phyloP scores from a whole-genome alignment of 2,329 filamentous ascomycete species.

The Scedosporium boydii region DNA sequence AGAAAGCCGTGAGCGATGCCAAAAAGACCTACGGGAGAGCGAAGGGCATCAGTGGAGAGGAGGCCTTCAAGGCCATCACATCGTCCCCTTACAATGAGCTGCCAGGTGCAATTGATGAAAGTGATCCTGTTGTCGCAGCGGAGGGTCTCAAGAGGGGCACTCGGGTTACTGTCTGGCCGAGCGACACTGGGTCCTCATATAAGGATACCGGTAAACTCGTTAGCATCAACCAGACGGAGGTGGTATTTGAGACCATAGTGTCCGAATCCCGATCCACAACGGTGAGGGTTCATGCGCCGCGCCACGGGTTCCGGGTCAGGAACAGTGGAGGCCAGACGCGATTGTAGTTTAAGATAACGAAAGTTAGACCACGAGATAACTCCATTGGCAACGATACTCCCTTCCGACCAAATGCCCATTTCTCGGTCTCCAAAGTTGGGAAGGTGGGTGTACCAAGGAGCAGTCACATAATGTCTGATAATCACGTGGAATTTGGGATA shows the following conservation, averaged over 20 bases:
- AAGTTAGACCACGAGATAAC: background rate
- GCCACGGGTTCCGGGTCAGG: slow-evolving; percentile 45
- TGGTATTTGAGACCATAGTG: slow-evolving; percentile 44
- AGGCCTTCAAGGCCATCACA: slow-evolving; percentile 40
- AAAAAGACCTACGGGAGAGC: slow-evolving; percentile 25
- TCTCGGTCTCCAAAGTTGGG: background rate
- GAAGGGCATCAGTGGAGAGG: slow-evolving; percentile 37
- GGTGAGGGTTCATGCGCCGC: slow-evolving; percentile 51
- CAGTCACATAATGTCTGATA: background rate
- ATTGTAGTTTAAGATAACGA: background rate
- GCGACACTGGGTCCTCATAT: slow-evolving; percentile 50
- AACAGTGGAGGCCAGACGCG: slow-evolving; percentile 13
- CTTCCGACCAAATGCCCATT: background rate
- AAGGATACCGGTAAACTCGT: slow-evolving; percentile 49
- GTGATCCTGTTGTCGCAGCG: slow-evolving; percentile 35
- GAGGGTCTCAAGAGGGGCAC: slow-evolving; percentile 42
- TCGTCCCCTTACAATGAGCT: slow-evolving; percentile 34
- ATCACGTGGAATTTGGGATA: background rate
- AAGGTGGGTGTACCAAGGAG: background rate
- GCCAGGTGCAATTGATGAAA: slow-evolving; percentile 28
- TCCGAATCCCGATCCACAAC: slow-evolving; percentile 23
- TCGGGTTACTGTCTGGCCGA: slow-evolving; percentile 49
- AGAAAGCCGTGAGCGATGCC: slow-evolving; percentile 32
- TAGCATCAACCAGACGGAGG: slow-evolving; percentile 40
- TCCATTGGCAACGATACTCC: background rate